Evolutionary conservation across 176 grass and related monocot species (phyloP).

Genomic region (Aegilops speltoides): DNA sequence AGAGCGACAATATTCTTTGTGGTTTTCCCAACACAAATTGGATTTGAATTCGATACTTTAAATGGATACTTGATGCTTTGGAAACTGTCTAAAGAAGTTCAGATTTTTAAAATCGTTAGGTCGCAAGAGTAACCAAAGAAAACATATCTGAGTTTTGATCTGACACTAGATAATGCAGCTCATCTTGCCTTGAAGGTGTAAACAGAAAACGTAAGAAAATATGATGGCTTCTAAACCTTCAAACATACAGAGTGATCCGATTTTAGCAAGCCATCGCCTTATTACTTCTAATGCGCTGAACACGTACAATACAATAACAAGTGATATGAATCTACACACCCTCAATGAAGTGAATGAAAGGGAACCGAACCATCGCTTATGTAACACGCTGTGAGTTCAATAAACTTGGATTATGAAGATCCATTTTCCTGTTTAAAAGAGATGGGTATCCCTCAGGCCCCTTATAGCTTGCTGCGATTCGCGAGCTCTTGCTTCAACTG

Average conservation of each 20-base stretch:
- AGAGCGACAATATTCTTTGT: background rate
- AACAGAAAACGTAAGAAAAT: background rate
- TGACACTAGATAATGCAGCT: background rate
- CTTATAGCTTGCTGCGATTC: conserved; percentile 60
- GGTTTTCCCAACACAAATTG: background rate
- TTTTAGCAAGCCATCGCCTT: background rate
- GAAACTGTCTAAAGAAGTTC: too few species aligned
- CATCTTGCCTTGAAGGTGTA: background rate
- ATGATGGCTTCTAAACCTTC: background rate
- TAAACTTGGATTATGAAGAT: background rate
- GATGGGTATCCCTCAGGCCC: background rate
- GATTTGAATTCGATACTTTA: background rate
- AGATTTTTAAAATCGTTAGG: too few species aligned
- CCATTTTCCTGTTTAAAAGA: background rate
- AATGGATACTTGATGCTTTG: background rate
- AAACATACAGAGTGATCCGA: background rate
- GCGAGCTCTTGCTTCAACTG: conserved; percentile 53
- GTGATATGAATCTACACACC: background rate
- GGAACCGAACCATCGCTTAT: background rate
- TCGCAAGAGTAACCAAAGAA: too few species aligned
- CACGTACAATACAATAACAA: background rate
- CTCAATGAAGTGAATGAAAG: background rate
- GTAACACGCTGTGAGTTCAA: background rate
- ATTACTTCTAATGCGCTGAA: background rate
- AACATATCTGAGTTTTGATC: too few species aligned